These are phyloP conservation scores for Besnoitia besnoiti DNA, from an alignment of 169 alveolate species.

Conservation along the genomic window DNA sequence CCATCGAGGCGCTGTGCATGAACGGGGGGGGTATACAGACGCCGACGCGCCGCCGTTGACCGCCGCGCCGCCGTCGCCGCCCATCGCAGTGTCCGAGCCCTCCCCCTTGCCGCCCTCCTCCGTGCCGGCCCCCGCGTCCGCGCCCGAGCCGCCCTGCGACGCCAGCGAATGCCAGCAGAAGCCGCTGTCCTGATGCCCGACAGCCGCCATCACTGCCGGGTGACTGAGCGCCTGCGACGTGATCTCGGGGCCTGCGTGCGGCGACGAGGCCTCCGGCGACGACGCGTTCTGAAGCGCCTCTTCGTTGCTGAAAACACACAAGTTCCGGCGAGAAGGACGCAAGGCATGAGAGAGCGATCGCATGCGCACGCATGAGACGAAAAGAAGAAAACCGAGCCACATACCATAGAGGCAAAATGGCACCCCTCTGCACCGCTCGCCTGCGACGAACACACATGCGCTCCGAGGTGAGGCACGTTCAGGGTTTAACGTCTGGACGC, in stretches of 20 bases:
- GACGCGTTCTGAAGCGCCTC: constrained; percentile 13
- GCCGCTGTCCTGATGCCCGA: background rate
- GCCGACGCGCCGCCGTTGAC: background rate
- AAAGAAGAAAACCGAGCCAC: too few species aligned
- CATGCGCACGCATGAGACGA: too few species aligned
- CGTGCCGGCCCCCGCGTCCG: background rate
- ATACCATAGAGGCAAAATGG: too few species aligned
- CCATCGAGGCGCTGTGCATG: background rate
- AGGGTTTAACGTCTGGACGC: too few species aligned
- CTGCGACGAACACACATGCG: too few species aligned
- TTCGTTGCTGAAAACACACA: background rate
- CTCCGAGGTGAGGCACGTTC: too few species aligned
- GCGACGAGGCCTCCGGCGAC: constrained; percentile 6
- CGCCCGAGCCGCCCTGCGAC: background rate
- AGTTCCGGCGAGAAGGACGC: too few species aligned
- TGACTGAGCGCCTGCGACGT: background rate
- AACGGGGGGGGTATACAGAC: background rate
- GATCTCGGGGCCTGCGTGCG: constrained; percentile 2
- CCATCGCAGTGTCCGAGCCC: background rate
- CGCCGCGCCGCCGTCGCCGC: background rate
- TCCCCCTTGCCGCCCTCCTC: background rate
- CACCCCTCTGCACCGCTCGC: too few species aligned
- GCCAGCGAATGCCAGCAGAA: background rate
- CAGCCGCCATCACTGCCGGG: background rate
- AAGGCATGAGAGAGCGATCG: too few species aligned